These are phyloP conservation scores for Alternaria incomplexa DNA, from an alignment of 2,329 filamentous ascomycete species.

Conservation along the genomic window DNA sequence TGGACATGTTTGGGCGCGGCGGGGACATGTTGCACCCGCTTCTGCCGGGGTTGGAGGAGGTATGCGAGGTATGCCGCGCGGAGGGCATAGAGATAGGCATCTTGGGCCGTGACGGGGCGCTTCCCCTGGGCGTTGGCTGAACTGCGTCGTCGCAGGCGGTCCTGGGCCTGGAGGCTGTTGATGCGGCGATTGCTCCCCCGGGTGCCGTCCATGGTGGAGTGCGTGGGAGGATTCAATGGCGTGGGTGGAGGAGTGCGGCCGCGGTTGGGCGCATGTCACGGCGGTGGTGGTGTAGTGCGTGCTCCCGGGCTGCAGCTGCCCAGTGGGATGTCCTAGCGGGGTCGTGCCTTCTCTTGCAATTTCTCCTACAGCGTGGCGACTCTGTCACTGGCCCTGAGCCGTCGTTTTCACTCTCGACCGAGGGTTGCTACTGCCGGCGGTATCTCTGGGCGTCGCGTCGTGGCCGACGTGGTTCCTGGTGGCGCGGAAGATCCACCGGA, in stretches of 20 bases:
- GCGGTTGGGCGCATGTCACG: slow-evolving; percentile 36
- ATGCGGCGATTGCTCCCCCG: slow-evolving; percentile 48
- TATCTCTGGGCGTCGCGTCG: slow-evolving; percentile 20
- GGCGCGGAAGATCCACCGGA: slow-evolving; percentile 37
- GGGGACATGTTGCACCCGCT: slow-evolving; percentile 83
- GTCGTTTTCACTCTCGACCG: slow-evolving; percentile 1
- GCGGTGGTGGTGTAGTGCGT: slow-evolving; percentile 19
- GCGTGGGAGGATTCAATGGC: slow-evolving; percentile 20
- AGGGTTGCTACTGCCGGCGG: background rate
- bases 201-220: slow-evolving; percentile 36
- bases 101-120: slow-evolving; percentile 62
- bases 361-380: background rate
- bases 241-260: slow-evolving; percentile 15
- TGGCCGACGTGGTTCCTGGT: slow-evolving; percentile 27
- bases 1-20: slow-evolving; percentile 66
- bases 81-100: slow-evolving; percentile 90
- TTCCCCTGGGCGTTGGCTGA: slow-evolving; percentile 46
- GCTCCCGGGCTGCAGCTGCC: slow-evolving; percentile 24
- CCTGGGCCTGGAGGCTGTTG: slow-evolving; percentile 52
- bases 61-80: slow-evolving; percentile 91
- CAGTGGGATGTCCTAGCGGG: slow-evolving; percentile 25
- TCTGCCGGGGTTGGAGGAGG: slow-evolving; percentile 87
- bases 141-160: slow-evolving; percentile 48
- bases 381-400: background rate
- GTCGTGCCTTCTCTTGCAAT: slow-evolving; percentile 25